Percentiles rank a stretch among this genome's conserved stretches.
phyloP scores from a whole-genome alignment of 495 filamentous ascomycete species.

The Penicillium ochrochloron region DNA sequence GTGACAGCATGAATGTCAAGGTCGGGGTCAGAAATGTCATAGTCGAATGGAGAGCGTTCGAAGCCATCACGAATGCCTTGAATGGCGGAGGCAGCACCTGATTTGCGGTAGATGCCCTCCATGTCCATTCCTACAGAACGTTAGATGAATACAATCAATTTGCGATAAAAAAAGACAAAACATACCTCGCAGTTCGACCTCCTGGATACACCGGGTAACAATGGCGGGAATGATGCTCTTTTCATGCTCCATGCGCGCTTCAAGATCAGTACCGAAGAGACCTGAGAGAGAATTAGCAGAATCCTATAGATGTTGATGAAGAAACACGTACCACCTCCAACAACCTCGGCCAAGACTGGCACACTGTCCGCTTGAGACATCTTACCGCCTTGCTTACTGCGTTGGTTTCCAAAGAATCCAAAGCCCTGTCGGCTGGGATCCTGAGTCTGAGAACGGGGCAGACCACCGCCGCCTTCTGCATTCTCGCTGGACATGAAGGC shows the following conservation, averaged over 20 bases:
- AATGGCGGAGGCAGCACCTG: constrained; percentile 84
- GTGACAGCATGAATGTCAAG: constrained; percentile 97
- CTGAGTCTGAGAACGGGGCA: constrained; percentile 51
- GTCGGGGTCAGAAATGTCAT: constrained; percentile 89
- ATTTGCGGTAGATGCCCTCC: constrained; percentile 98
- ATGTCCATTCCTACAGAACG: constrained; percentile 82
- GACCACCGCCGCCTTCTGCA: constrained; percentile 46
- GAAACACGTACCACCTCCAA: constrained; percentile 47
- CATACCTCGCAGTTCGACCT: constrained; percentile 84
- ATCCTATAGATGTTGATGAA: constrained; percentile 2
- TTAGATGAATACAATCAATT: constrained; percentile 10
- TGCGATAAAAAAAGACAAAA: constrained; percentile 20
- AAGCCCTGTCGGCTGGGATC: constrained; percentile 71
- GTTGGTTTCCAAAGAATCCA: constrained; percentile 70
- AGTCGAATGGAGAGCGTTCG: constrained; percentile 71
- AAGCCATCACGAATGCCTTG: constrained; percentile 89
- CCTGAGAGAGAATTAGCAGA: constrained; percentile 38
- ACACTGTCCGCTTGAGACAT: constrained; percentile 61
- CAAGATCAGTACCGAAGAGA: constrained; percentile 91
- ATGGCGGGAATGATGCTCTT: constrained; percentile 87
- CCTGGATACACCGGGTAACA: constrained; percentile 92
- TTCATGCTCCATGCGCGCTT: constrained; percentile 85
- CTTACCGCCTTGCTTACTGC: constrained; percentile 50
- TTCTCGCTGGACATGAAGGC: constrained; percentile 65
- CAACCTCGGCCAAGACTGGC: constrained; percentile 57